Evolutionary conservation across 78 protist genomes (phyloP), one percentile per base, ranked within the genome.

Genomic region (Speleostelium caveatum): DNA sequence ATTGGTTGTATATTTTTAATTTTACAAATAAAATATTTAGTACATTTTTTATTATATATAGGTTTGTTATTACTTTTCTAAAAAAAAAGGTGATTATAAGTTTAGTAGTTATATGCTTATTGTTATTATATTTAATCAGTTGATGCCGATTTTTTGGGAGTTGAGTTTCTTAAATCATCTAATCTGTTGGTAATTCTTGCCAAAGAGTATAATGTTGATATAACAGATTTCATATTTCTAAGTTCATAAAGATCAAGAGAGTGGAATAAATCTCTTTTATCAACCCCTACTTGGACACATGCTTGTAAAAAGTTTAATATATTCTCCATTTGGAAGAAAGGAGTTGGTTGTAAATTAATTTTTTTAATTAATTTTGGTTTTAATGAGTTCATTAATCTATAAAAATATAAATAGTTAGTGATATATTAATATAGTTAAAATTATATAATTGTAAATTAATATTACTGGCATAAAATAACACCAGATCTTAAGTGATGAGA

Each of bases 401-500:
- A 62, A 8, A 32, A 62, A 5, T 4, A 17, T 19, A 12, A 30
- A 16, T 58, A n/a, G 4, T 58, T n/a, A 19, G 26, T 19, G 10
- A 14, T 45, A 45, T 6, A 14, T 14, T 45, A 14, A 10, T 6
- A 45, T 6, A 10, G 6, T 45, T 45, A 45, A 10, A 58, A n/a
- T n/a, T 6, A 22, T 19, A 58, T 58, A 58, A 58, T 58, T 58
- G 33, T 8, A 4, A n/a, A 32, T 62, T 17, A 33, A 30, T 30
- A 28, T 62, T 62, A 62, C 69, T 62, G 67, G 38, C 85, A 75
- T 28, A 75, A 26, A 1, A 75, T 42, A 1, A 75, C 85, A 12
- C 85, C 85, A 60, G 56, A 35, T 41, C 58, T 56, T 1, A 75
- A 56, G 19, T 75, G 85, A 8, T 61, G 32, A 12, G 36, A 41